Base-by-base conservation (phyloP, 2,329 filamentous ascomycete species). In the Tolypocladium tundrense region DNA sequence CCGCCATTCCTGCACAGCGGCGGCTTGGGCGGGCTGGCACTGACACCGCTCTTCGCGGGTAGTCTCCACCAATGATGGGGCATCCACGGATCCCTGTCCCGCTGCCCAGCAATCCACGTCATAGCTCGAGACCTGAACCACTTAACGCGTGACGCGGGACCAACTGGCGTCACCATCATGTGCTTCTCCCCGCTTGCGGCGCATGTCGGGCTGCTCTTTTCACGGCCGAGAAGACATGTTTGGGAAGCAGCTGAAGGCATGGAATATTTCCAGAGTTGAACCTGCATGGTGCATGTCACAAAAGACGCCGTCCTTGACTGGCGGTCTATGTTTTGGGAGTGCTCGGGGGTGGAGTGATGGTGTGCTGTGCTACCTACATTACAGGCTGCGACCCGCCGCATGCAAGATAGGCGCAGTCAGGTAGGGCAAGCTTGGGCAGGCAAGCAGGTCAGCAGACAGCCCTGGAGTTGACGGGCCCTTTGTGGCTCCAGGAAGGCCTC, bases 121-220 rank as follows among this genome's bases (percentile, higher is more conserved):
- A 51, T 51, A 33, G 48, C 48, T n/a, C 48, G 11, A 51, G 16
- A 6, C 8, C 24, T 37, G 31, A 54, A 35, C 59, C 59, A 60
- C 59, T 60, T 60, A 59, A 60, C 59, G 57, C 59, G 52, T 45
- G 51, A 57, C 24, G 31, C 39, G 40, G 45, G 48, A 42, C 55
- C 33, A 48, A 14, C 55, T 27, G 45, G 53, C 37, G 27, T 40
- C 27, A 42, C 39, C 10, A 27, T 40, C 37, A 35, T 33, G n/a
- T 33, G 37, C 40, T 21, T 39, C 40, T 55, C 41, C 21, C 53
- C 41, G 10, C 39, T 7, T 27, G 27, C 27, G 45, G 27, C 27
- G 45, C 45, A 33, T 19, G 13, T 14, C 31, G 13, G 19, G 31
- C 31, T 35, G 27, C 48, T n/a, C 48, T 27, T n/a, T 19, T 5